Evolutionary conservation across 1,284 basidiomycete genomes (phyloP), one percentile per base, ranked within the genome.

Genomic region (Bothia castanella): DNA sequence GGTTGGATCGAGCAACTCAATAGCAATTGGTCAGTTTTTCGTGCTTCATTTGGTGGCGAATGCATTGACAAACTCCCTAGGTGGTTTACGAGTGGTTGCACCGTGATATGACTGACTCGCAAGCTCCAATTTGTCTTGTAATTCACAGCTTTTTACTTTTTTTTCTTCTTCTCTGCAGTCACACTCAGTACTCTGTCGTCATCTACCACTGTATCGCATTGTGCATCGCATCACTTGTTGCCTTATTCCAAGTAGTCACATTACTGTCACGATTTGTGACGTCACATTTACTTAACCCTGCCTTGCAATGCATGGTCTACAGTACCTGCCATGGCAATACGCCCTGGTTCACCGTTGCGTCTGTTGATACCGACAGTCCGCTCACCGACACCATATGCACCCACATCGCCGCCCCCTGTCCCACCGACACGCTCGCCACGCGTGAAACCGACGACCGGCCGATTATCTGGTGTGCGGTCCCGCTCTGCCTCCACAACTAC

Each of bases 1-100:
- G 87, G 92, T 63, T 97, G 94, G 94, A 94, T 97, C 60, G 92
- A 96, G 63, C 80, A 83, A 64, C 72, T 90, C 32, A 75, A 83
- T 51, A 77, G 74, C 49, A 80, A 81, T 42, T 88, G 86, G 85
- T 87, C 74, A 58, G 77, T 68, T 29, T 48, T 53, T 9, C 25
- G 53, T 35, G 2, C 31, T 14, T 42, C 4, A 19, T 40, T 47
- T 27, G 20, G 10, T 21, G 19, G 25, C 13, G 42, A 46, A 49
- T 42, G 40, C 45, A 27, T 48, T 67, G 42, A 67, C 41, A 36
- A 27, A 25, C 37, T 40, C 37, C 35, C 16, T 64, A 79, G 74
- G 75, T 76, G 74, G 74, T 77, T 76, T 58, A 70, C 73, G 62
- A 73, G 73, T 54, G 74, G 74, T 45, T 76, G 74, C 59, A 67